These are phyloP conservation scores for Ceratopteris richardii DNA, from an alignment of 75 land plant genomes.

Conservation along the genomic window DNA sequence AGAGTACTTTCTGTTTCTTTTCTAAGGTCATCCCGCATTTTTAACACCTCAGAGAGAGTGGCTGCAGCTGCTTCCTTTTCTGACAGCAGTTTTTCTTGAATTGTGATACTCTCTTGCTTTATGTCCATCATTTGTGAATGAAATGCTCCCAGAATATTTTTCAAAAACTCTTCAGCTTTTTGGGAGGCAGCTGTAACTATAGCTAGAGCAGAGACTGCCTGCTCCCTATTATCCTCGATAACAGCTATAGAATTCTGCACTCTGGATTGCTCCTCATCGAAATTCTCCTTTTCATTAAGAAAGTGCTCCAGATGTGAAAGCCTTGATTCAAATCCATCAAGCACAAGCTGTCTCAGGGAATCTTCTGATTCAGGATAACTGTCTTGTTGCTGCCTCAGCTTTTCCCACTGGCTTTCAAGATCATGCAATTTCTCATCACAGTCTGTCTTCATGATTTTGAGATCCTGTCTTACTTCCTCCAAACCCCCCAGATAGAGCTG, in stretches of 20 bases:
- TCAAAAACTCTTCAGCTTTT: slow-evolving; percentile 27
- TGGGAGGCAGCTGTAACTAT: slow-evolving; percentile 21
- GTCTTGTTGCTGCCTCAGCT: slow-evolving; percentile 13
- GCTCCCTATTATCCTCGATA: slow-evolving; percentile 13
- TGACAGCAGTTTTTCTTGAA: slow-evolving; percentile 6
- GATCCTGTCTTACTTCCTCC: slow-evolving; percentile 28
- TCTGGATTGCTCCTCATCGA: background rate
- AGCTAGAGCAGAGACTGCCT: slow-evolving; percentile 13
- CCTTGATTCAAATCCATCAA: slow-evolving; percentile 8
- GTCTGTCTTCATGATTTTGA: slow-evolving; percentile 16
- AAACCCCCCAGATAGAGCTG: slow-evolving; percentile 32
- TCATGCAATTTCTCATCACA: slow-evolving; percentile 30
- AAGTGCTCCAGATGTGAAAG: slow-evolving; percentile 4
- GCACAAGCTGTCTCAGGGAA: background rate
- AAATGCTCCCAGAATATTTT: too few relatives aligned
- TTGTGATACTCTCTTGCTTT: slow-evolving; percentile 2
- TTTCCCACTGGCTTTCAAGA: slow-evolving; percentile 24
- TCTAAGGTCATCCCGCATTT: slow-evolving; percentile 8
- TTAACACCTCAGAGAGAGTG: slow-evolving; percentile 8
- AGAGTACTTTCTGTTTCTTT: too few relatives aligned
- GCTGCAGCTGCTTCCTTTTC: slow-evolving; percentile 19
- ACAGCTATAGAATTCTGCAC: background rate
- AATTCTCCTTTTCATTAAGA: background rate
- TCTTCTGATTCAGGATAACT: too few relatives aligned
- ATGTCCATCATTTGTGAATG: slow-evolving; percentile 6